phyloP scores from a whole-genome alignment of 345 rosid genomes.

The Lepidium sativum region DNA sequence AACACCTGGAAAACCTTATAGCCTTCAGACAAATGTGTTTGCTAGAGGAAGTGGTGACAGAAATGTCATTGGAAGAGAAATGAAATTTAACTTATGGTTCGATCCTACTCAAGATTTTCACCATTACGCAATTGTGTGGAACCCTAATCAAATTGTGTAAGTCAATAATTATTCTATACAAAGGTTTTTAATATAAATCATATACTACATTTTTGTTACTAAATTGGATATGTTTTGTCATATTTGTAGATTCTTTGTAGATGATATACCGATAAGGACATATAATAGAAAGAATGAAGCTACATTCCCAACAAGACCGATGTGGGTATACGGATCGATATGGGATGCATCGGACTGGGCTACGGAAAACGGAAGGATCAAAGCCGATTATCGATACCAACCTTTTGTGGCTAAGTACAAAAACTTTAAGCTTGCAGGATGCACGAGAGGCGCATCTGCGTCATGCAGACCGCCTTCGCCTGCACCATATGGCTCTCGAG shows the following conservation, averaged over 20 bases:
- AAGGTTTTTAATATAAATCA: not conserved
- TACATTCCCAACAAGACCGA: conserved; percentile 64
- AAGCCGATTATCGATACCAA: conserved; percentile 66
- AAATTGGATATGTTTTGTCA: not conserved
- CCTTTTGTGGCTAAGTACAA: conserved; percentile 64
- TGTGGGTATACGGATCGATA: conserved; percentile 79
- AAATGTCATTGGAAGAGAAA: conserved; percentile 66
- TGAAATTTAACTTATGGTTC: conserved; percentile 76
- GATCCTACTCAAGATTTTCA: conserved; percentile 84
- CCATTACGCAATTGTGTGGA: conserved; percentile 68
- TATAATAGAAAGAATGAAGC: conserved; percentile 57
- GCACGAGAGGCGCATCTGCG: conserved; percentile 30
- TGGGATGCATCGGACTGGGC: conserved; percentile 99
- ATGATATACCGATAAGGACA: conserved; percentile 77
- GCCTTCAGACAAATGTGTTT: conserved; percentile 83
- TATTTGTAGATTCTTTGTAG: conserved; percentile 62
- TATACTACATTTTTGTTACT: no score
- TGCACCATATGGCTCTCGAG: conserved; percentile 32
- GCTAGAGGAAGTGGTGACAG: conserved; percentile 89
- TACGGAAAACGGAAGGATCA: conserved; percentile 78
- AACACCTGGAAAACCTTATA: conserved; percentile 58
- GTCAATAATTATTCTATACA: not conserved
- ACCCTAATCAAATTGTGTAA: conserved; percentile 61
- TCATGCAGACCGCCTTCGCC: conserved; percentile 45
- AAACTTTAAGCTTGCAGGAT: conserved; percentile 57